Percentiles rank a stretch among this genome's conserved stretches.
Conservation (phyloP, 2,329 filamentous ascomycete species). For the Colletotrichum costaricense region DNA sequence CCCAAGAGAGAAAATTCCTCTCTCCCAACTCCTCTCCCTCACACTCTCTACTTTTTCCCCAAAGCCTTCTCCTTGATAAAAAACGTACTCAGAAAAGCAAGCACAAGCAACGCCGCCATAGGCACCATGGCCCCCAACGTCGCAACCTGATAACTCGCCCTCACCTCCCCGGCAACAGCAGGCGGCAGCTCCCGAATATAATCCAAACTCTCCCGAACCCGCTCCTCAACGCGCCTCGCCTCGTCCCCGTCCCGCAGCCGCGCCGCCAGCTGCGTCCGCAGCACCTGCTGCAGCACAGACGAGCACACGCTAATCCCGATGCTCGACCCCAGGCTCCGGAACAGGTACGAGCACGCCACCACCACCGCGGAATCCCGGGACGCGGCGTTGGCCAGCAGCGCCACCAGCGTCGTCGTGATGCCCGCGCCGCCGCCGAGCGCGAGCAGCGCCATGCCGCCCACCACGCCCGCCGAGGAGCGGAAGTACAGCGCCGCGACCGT, state of each 20-base stretch:
- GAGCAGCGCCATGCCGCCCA: constrained; percentile 66
- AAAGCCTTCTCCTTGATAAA: constrained; percentile 70
- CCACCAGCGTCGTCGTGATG: constrained; percentile 78
- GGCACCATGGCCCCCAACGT: constrained; percentile 55
- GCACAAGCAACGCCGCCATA: constrained; percentile 47
- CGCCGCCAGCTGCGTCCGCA: constrained; percentile 66
- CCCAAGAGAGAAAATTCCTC: too few species aligned
- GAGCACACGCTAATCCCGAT: constrained; percentile 78
- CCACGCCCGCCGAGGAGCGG: constrained; percentile 62
- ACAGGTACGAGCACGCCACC: constrained; percentile 84
- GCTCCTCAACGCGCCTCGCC: constrained; percentile 73
- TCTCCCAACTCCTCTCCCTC: too few species aligned
- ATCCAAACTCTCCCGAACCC: constrained; percentile 76
- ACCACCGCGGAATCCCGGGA: constrained; percentile 78
- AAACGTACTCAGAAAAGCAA: constrained; percentile 53
- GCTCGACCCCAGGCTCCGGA: constrained; percentile 82
- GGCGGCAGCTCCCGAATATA: constrained; percentile 76
- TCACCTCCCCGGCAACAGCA: constrained; percentile 67
- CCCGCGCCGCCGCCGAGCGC: constrained; percentile 59
- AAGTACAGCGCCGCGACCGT: constrained; percentile 65
- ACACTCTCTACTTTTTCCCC: constrained; percentile 44
- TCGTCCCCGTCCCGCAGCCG: constrained; percentile 67
- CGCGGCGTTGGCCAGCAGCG: constrained; percentile 76
- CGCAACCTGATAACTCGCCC: constrained; percentile 70
- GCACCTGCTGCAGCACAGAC: constrained; percentile 76